Conservation (phyloP, 2,329 filamentous ascomycete genomes). For the Ascochyta koolunga region DNA sequence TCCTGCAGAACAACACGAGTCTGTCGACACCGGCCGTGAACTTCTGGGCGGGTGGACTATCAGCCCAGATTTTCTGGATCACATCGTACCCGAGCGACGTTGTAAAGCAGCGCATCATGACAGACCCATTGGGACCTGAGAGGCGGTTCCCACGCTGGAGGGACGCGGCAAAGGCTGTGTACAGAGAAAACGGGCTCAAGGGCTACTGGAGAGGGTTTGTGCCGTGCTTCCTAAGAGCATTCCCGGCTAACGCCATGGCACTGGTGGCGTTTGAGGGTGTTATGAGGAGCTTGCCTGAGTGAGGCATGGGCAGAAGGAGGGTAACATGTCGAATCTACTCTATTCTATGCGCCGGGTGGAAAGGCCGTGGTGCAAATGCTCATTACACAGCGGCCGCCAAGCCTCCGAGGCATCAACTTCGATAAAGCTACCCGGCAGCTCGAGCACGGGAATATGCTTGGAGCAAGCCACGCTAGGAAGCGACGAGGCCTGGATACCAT, state of each 20-base stretch:
- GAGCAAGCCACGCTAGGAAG: background rate
- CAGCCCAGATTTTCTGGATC: conserved; percentile 93
- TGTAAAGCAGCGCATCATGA: conserved; percentile 97
- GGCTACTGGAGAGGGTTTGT: conserved; percentile 93
- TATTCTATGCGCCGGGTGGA: background rate
- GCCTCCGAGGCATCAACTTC: background rate
- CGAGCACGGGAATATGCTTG: conserved; percentile 5
- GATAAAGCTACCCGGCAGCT: background rate
- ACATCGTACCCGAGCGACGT: conserved; percentile 91
- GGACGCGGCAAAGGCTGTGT: conserved; percentile 79
- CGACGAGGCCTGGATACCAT: background rate
- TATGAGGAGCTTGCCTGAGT: conserved; percentile 65
- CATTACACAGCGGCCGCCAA: conserved; percentile 1
- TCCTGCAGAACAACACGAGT: conserved; percentile 68
- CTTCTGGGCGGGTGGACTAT: conserved; percentile 95
- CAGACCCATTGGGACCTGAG: conserved; percentile 74
- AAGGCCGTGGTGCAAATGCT: background rate
- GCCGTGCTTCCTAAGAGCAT: conserved; percentile 91
- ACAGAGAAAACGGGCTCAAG: conserved; percentile 73
- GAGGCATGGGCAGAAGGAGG: background rate
- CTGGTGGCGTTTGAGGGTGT: conserved; percentile 91
- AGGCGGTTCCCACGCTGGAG: conserved; percentile 76
- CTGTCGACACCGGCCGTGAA: conserved; percentile 83
- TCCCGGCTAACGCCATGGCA: conserved; percentile 94
- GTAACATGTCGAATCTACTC: background rate